Conservation (phyloP, 768 basidiomycete genomes). For the Aureoboletus auriporus region DNA sequence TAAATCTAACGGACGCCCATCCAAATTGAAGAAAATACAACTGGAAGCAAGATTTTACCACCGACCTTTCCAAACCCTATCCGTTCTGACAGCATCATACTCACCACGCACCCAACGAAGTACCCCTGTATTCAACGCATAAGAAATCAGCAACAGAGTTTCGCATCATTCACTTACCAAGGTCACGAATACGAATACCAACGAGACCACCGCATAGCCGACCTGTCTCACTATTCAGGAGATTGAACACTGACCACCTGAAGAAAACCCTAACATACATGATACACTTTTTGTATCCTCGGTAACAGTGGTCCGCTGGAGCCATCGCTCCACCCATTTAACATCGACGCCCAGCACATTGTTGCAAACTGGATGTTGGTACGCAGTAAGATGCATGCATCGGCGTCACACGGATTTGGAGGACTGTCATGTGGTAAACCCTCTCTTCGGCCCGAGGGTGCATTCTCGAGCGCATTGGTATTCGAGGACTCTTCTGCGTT, state of each 20-base stretch:
- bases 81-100: constrained; percentile 39
- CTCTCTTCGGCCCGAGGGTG: neutral
- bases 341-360: constrained; percentile 3
- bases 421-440: neutral
- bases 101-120: constrained; percentile 38
- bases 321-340: constrained; percentile 11
- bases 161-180: constrained; percentile 26
- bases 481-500: neutral
- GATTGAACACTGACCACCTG: neutral
- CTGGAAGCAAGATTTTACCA: neutral
- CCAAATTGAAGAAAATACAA: neutral
- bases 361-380: constrained; percentile 7
- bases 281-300: constrained; percentile 7
- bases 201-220: constrained; percentile 46
- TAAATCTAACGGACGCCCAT: constrained; percentile 29
- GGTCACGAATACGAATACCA: constrained; percentile 51
- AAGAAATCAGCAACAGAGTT: constrained; percentile 15
- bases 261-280: neutral
- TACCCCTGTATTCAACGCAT: constrained; percentile 31
- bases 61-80: constrained; percentile 39
- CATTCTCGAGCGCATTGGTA: neutral
- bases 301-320: constrained; percentile 8
- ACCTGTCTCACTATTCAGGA: constrained; percentile 29
- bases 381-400: neutral
- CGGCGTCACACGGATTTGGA: too few species aligned